Conservation (phyloP, 2,329 filamentous ascomycete species). For the Aspergillus ustus region DNA sequence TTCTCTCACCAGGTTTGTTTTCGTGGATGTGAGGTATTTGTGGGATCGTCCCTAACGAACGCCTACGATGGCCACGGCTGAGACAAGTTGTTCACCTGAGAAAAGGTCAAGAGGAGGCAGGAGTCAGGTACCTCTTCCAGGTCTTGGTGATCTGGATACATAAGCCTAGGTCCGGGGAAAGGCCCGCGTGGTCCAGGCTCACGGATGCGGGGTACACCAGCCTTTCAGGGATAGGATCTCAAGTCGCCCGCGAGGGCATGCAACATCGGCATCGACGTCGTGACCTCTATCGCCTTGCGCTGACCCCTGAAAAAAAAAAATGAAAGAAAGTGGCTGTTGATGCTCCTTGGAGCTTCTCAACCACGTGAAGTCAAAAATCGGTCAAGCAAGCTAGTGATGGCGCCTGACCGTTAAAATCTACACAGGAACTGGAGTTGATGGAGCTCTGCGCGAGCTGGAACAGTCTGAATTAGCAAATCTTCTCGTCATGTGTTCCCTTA, state of each 20-base stretch:
- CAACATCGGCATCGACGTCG: background rate
- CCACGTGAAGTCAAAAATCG: background rate
- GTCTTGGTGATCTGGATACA: background rate
- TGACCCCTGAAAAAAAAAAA: background rate
- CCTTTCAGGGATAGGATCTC: background rate
- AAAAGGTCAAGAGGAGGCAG: background rate
- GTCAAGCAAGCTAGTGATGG: background rate
- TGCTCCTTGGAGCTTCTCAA: background rate
- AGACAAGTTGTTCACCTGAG: background rate
- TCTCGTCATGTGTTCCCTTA: conserved; percentile 11
- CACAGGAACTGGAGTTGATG: conserved; percentile 2
- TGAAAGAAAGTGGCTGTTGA: background rate
- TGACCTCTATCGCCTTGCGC: background rate
- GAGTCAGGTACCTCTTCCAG: background rate
- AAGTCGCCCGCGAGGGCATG: background rate
- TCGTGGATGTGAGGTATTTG: background rate
- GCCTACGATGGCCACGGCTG: background rate
- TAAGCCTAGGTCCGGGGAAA: conserved; percentile 24
- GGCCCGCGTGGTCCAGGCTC: conserved; percentile 29
- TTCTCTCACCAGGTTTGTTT: background rate
- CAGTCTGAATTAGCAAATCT: conserved; percentile 2
- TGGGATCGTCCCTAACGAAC: background rate
- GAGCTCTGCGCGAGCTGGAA: conserved; percentile 1
- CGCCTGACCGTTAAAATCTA: conserved; percentile 10
- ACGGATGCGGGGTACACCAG: conserved; percentile 31